Percentiles rank a stretch among this genome's conserved stretches.
Conservation (phyloP, 2,329 filamentous ascomycete genomes). For the Epichloe sp. region DNA sequence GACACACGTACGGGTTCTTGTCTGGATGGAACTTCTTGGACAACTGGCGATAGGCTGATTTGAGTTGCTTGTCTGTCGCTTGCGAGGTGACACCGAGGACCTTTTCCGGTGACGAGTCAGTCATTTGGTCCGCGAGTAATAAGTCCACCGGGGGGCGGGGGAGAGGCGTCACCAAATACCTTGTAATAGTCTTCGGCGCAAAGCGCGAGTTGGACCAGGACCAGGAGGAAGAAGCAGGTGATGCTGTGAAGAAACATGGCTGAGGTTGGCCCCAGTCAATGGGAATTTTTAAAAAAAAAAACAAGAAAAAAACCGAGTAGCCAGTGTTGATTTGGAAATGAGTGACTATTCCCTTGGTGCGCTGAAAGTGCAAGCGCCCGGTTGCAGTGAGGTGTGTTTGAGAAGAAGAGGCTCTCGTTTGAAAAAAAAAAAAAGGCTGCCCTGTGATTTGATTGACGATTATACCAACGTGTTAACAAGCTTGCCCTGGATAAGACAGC, state of each 20-base stretch:
- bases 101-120: conserved; percentile 13
- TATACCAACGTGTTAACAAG: conserved; percentile 25
- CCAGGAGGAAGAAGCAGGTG: conserved; percentile 37
- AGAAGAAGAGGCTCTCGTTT: neutral
- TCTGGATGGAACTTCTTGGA: conserved; percentile 96
- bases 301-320: neutral
- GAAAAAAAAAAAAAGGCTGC: neutral
- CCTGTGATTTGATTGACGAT: neutral
- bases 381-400: conserved; percentile 1
- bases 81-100: conserved; percentile 67
- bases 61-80: conserved; percentile 78
- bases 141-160: too few relatives aligned
- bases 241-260: conserved; percentile 40
- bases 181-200: conserved; percentile 70
- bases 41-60: conserved; percentile 79
- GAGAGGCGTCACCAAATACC: conserved; percentile 26
- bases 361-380: conserved; percentile 3
- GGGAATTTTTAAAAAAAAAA: neutral
- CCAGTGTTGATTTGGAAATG: neutral
- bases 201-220: conserved; percentile 38
- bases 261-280: conserved; percentile 9
- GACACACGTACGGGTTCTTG: conserved; percentile 72
- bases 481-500: neutral
- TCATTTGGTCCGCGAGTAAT: neutral
- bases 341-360: neutral